Conservation (phyloP, 352 stramenopile genomes). For the Salisapilia sapeloensis region DNA sequence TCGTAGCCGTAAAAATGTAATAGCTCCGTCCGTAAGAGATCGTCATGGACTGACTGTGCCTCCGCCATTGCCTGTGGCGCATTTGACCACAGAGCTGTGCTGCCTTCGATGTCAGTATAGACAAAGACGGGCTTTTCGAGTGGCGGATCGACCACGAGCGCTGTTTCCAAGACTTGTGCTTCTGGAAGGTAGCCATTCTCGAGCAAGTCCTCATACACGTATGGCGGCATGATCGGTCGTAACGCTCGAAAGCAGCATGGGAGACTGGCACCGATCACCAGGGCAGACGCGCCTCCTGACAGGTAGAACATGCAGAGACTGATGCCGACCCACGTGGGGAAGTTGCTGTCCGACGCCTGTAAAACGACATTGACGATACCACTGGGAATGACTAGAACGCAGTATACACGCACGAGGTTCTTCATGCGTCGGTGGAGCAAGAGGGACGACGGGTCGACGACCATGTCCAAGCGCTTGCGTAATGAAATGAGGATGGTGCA, state of each 20-base stretch:
- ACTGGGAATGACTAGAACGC: slow-evolving; percentile 38
- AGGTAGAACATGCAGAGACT: slow-evolving; percentile 41
- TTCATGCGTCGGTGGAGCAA: slow-evolving; percentile 49
- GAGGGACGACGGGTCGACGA: slow-evolving; percentile 22
- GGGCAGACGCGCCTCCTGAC: slow-evolving; percentile 28
- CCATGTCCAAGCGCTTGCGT: slow-evolving; percentile 16
- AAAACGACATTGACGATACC: slow-evolving; percentile 25
- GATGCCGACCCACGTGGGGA: slow-evolving; percentile 22
- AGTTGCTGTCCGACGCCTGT: slow-evolving; percentile 9
- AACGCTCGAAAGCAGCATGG: slow-evolving; percentile 48
- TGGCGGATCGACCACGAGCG: slow-evolving; percentile 23
- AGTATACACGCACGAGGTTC: slow-evolving; percentile 49
- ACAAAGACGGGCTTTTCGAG: slow-evolving; percentile 45
- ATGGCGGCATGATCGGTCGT: slow-evolving; percentile 29
- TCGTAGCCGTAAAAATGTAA: slow-evolving; percentile 49
- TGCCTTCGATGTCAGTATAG: slow-evolving; percentile 71
- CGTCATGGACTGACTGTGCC: slow-evolving; percentile 55
- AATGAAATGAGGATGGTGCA: slow-evolving; percentile 23
- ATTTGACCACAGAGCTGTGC: slow-evolving; percentile 40
- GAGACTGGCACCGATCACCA: slow-evolving; percentile 39
- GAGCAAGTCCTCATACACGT: slow-evolving; percentile 46
- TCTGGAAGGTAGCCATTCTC: slow-evolving; percentile 40
- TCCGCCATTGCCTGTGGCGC: slow-evolving; percentile 29
- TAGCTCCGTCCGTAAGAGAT: slow-evolving; percentile 36
- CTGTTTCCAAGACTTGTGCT: slow-evolving; percentile 7